A percentile compares a stretch with the other conserved stretches of the same genome.
Conservation (phyloP, 139 green algal genomes). For the Micractinium sp. region DNA sequence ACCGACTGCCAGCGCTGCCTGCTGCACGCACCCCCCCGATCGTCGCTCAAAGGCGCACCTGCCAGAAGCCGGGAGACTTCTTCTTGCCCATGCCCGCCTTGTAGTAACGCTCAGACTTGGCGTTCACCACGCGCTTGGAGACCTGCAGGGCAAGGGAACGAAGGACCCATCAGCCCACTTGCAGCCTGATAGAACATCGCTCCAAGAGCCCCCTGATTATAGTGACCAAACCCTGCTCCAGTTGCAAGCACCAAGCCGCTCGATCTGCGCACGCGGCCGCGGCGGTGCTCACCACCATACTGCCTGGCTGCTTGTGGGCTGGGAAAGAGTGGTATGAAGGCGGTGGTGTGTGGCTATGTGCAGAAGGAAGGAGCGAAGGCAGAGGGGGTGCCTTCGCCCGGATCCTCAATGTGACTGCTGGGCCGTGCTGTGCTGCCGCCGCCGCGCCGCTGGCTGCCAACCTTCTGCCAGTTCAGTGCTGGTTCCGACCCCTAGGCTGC, state of each 20-base stretch:
- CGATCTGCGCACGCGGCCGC: background rate
- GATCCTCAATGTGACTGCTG: slow-evolving; percentile 7
- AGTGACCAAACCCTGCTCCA: background rate
- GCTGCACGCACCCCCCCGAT: background rate
- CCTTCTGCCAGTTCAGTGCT: no score
- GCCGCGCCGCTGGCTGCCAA: no score
- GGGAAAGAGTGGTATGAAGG: background rate
- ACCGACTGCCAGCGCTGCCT: background rate
- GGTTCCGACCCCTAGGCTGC: no score
- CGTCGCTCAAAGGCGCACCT: slow-evolving; percentile 1
- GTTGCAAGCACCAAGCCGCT: background rate
- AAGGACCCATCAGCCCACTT: no score
- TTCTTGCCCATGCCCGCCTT: slow-evolving; percentile 40
- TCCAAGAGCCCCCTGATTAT: no score
- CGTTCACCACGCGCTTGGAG: slow-evolving; percentile 49
- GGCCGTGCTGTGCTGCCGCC: background rate
- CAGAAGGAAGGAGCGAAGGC: background rate
- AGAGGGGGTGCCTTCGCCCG: background rate
- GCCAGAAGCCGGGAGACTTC: slow-evolving; percentile 36
- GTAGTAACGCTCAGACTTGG: slow-evolving; percentile 42
- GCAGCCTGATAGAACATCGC: no score
- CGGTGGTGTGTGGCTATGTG: background rate
- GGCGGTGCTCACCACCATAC: slow-evolving; percentile 1
- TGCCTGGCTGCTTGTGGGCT: background rate
- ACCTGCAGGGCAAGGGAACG: slow-evolving; percentile 23